Evolutionary conservation across 495 filamentous ascomycete species (phyloP).

Genomic region (Friedmanniomyces simplex): DNA sequence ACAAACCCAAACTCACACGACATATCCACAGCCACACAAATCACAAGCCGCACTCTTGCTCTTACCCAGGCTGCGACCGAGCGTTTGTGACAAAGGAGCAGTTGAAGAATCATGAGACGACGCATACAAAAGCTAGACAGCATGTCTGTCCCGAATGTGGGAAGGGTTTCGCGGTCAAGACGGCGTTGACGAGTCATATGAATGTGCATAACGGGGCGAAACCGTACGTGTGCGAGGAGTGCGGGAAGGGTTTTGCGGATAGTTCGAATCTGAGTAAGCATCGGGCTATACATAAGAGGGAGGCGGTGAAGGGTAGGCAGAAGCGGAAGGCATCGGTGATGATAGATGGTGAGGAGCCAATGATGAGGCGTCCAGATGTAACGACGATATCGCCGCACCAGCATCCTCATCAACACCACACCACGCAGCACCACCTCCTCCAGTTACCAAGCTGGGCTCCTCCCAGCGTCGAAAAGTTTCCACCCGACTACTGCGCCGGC

Average conservation of each 20-base stretch:
- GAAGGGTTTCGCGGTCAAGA: conserved; percentile 20
- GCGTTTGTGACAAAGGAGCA: conserved; percentile 21
- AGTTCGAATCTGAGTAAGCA: conserved; percentile 21
- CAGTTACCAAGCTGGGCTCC: background rate
- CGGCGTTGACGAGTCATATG: conserved; percentile 19
- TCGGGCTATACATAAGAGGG: conserved; percentile 10
- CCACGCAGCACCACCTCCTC: background rate
- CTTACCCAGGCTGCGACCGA: conserved; percentile 7
- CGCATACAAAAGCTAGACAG: conserved; percentile 12
- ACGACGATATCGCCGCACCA: background rate
- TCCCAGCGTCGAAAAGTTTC: background rate
- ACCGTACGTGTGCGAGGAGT: conserved; percentile 16
- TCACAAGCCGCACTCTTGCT: conserved; percentile 17
- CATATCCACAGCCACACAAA: conserved; percentile 20
- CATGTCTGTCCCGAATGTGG: conserved; percentile 11
- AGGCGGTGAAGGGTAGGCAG: background rate
- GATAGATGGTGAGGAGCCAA: background rate
- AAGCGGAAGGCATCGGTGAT: background rate
- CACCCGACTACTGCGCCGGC: background rate
- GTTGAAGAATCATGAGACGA: conserved; percentile 20
- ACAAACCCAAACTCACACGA: conserved; percentile 17
- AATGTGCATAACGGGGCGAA: conserved; percentile 16
- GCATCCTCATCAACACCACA: background rate
- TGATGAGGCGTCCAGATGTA: background rate
- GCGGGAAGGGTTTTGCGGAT: conserved; percentile 20